Evolutionary conservation across 2,329 filamentous ascomycete species (phyloP).

Genomic region (Talaromyces verruculosus): DNA sequence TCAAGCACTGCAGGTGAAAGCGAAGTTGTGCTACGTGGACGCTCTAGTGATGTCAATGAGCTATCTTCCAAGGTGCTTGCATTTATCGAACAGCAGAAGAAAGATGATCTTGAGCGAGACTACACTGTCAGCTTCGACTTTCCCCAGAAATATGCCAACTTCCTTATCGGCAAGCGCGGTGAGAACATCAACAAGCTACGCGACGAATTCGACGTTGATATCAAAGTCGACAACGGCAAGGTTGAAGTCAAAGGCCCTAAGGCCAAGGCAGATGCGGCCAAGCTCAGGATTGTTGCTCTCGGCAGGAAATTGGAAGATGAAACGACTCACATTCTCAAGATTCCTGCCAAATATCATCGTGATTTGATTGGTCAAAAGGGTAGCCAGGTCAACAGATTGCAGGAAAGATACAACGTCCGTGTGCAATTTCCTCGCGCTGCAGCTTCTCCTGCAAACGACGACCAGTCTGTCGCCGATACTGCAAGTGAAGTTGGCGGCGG

Average conservation of each 20-base stretch:
- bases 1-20: slow-evolving; percentile 52
- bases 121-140: slow-evolving; percentile 87
- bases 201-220: slow-evolving; percentile 69
- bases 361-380: slow-evolving; percentile 90
- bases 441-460: slow-evolving; percentile 56
- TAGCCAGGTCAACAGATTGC: slow-evolving; percentile 83
- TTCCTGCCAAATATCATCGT: slow-evolving; percentile 89
- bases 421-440: slow-evolving; percentile 86
- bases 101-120: slow-evolving; percentile 90
- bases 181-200: slow-evolving; percentile 69
- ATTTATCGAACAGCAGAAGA: slow-evolving; percentile 83
- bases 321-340: slow-evolving; percentile 79
- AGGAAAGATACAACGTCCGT: slow-evolving; percentile 88
- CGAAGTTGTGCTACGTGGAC: slow-evolving; percentile 72
- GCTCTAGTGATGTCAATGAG: slow-evolving; percentile 67
- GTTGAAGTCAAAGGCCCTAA: slow-evolving; percentile 95
- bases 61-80: slow-evolving; percentile 70
- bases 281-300: slow-evolving; percentile 74
- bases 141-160: slow-evolving; percentile 90
- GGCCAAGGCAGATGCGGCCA: slow-evolving; percentile 86
- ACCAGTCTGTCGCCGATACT: slow-evolving; percentile 68
- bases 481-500: slow-evolving; percentile 63
- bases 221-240: slow-evolving; percentile 90
- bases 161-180: slow-evolving; percentile 68
- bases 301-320: slow-evolving; percentile 87